These are phyloP conservation scores for Lagenaria siceraria DNA, from an alignment of 306 rosid genomes.

Conservation along the genomic window DNA sequence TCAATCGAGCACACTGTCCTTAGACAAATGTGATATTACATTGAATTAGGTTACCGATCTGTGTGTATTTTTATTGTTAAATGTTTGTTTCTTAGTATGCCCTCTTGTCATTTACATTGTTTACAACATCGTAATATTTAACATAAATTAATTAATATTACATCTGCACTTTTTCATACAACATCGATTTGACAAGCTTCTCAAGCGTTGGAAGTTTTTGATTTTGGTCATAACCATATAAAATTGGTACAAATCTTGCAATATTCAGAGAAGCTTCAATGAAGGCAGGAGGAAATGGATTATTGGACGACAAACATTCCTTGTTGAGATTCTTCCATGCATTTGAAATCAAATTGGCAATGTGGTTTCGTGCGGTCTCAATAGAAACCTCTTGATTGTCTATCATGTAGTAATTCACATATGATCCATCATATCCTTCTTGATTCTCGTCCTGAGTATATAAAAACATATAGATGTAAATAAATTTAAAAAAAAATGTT, in stretches of 20 bases:
- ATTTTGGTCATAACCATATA: constrained; percentile 29
- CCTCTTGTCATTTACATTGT: no score
- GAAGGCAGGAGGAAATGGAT: constrained; percentile 4
- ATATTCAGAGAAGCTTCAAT: constrained; percentile 20
- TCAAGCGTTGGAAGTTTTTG: constrained; percentile 24
- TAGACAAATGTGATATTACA: no score
- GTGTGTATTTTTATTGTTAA: no score
- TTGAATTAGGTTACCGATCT: no score
- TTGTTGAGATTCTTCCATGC: no score
- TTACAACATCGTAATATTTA: no score
- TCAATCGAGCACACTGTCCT: no score
- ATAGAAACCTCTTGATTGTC: not conserved
- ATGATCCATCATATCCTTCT: constrained; percentile 32
- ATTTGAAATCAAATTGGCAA: no score
- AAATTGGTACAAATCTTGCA: constrained; percentile 42
- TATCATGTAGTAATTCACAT: not conserved
- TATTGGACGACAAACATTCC: no score
- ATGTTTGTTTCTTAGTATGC: no score
- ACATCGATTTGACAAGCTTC: constrained; percentile 21
- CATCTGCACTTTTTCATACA: not conserved
- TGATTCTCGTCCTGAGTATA: not conserved
- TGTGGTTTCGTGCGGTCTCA: no score
- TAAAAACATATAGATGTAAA: not conserved
- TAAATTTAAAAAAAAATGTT: no score
- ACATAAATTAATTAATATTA: not conserved